Evolutionary conservation across 805 yeast species (phyloP).

Genomic region (Pichia heedii): DNA sequence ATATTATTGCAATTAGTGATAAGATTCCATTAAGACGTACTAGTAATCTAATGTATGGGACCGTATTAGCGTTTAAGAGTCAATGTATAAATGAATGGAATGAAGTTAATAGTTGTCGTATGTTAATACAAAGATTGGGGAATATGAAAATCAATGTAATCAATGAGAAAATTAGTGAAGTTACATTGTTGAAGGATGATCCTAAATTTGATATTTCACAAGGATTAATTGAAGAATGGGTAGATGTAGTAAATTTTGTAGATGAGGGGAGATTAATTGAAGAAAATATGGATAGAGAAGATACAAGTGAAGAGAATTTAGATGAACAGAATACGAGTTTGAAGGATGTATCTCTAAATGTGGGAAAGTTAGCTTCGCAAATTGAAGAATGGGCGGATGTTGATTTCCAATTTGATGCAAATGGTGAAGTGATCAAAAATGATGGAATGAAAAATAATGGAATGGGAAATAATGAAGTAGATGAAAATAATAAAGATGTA

Average conservation of each 20-base stretch:
- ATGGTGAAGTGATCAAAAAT: conserved; percentile 8
- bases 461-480: no score
- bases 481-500: background rate
- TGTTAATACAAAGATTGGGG: conserved; percentile 27
- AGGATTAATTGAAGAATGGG: conserved; percentile 3
- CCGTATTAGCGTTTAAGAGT: conserved; percentile 38
- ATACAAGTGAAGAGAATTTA: no score
- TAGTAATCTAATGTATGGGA: conserved; percentile 40
- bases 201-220: conserved; percentile 22
- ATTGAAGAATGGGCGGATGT: conserved; percentile 2
- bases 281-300: background rate
- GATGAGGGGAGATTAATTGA: background rate
- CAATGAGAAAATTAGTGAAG: background rate
- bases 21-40: conserved; percentile 24
- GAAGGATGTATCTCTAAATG: no score
- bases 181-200: conserved; percentile 26
- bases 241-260: background rate
- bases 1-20: conserved; percentile 13
- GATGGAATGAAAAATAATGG: no score
- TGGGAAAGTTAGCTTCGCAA: background rate
- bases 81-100: conserved; percentile 23
- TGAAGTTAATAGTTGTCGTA: conserved; percentile 16
- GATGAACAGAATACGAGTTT: no score
- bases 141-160: background rate
- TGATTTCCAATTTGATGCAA: conserved; percentile 13